Conservation (phyloP, 768 basidiomycete species). For the Nevesoporus exiguus region DNA sequence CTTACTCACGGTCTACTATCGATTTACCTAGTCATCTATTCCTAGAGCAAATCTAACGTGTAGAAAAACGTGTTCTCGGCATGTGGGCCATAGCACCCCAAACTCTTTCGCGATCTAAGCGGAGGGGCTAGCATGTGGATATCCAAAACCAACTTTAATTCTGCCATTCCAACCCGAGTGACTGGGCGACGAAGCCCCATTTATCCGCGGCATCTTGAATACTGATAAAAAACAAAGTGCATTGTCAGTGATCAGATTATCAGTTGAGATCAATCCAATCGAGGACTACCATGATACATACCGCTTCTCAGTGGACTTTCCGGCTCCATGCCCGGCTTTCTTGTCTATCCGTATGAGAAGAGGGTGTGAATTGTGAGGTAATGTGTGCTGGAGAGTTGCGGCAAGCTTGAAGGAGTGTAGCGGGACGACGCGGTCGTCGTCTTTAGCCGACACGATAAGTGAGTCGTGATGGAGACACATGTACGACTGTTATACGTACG, state of each 20-base stretch:
- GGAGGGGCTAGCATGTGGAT: background rate
- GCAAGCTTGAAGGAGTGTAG: constrained; percentile 83
- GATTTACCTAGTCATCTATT: background rate
- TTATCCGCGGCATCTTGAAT: constrained; percentile 76
- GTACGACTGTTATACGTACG: constrained; percentile 45
- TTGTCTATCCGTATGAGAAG: constrained; percentile 74
- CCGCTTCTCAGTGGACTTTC: constrained; percentile 74
- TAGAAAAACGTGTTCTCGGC: constrained; percentile 1
- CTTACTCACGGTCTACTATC: background rate
- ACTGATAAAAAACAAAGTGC: constrained; percentile 34
- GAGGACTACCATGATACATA: constrained; percentile 18
- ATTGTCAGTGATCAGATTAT: constrained; percentile 14
- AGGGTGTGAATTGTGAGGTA: constrained; percentile 66
- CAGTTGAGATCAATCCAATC: background rate
- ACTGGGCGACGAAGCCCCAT: constrained; percentile 72
- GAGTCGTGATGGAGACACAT: background rate
- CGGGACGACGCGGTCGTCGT: constrained; percentile 85
- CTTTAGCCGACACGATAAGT: constrained; percentile 33
- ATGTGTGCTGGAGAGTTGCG: constrained; percentile 68
- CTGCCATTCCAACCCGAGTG: constrained; percentile 48
- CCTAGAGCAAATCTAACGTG: no score
- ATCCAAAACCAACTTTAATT: constrained; percentile 13
- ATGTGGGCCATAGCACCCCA: background rate
- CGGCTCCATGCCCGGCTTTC: constrained; percentile 78
- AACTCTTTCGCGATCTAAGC: background rate